Conservation (phyloP, 768 basidiomycete species). For the Russula earlei region DNA sequence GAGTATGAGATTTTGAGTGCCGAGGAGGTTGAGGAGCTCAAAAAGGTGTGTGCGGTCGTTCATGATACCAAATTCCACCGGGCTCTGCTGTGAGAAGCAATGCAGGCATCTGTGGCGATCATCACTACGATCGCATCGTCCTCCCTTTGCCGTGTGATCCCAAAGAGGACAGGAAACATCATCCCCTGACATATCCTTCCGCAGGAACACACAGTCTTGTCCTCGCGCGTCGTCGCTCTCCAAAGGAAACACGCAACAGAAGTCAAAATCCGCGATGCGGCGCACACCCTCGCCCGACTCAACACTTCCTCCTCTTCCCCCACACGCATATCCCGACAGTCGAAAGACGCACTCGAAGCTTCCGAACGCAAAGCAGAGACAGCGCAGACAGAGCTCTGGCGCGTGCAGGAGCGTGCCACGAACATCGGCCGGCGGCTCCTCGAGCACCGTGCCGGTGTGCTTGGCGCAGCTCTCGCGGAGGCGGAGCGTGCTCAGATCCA, state of each 20-base stretch:
- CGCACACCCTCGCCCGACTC: constrained; percentile 60
- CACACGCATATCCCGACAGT: constrained; percentile 52
- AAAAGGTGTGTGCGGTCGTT: constrained; percentile 41
- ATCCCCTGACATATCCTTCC: constrained; percentile 17
- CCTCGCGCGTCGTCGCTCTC: constrained; percentile 54
- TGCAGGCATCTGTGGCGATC: background rate
- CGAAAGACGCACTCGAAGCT: constrained; percentile 58
- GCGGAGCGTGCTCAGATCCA: constrained; percentile 25
- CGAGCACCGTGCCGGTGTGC: constrained; percentile 77
- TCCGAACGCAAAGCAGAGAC: constrained; percentile 65
- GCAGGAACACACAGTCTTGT: constrained; percentile 68
- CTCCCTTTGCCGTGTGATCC: background rate
- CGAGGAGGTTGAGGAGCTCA: constrained; percentile 62
- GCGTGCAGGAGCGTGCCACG: constrained; percentile 51
- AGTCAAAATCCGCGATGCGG: constrained; percentile 83
- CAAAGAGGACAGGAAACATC: no score
- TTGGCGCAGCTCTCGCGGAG: constrained; percentile 49
- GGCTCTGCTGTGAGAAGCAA: background rate
- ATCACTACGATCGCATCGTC: background rate
- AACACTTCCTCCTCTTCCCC: constrained; percentile 36
- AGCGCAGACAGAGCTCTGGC: constrained; percentile 63
- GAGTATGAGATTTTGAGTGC: constrained; percentile 67
- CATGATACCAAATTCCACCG: background rate
- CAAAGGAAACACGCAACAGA: constrained; percentile 71
- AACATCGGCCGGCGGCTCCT: constrained; percentile 58